These are phyloP conservation scores for Chenopodium quinoa DNA, from an alignment of 148 eudicot genomes.

Conservation along the genomic window DNA sequence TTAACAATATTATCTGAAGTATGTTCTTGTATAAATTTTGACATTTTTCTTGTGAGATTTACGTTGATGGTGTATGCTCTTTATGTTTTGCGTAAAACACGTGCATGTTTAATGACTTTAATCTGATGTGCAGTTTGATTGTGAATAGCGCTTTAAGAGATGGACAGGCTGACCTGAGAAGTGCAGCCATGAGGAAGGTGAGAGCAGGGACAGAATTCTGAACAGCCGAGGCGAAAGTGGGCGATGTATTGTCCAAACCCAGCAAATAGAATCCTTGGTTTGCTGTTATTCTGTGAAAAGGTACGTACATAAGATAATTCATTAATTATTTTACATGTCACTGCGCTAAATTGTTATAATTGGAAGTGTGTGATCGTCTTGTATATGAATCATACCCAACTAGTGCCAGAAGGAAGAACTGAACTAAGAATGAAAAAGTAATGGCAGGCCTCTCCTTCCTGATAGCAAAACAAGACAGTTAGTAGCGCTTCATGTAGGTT, in stretches of 20 bases:
- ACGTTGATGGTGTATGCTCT: not conserved
- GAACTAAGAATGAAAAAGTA: constrained; percentile 56
- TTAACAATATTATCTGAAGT: not conserved
- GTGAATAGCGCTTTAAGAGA: constrained; percentile 16
- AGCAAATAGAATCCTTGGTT: constrained; percentile 97
- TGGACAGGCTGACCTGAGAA: constrained; percentile 50
- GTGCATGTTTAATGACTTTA: constrained; percentile 8
- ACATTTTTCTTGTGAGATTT: not conserved
- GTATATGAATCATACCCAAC: constrained; percentile 54
- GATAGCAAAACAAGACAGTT: constrained; percentile 17
- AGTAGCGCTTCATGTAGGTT: not conserved
- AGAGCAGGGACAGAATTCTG: constrained; percentile 99
- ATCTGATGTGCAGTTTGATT: constrained; percentile 9
- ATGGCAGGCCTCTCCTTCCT: constrained; percentile 97
- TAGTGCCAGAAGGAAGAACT: constrained; percentile 85
- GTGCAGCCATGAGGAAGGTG: constrained; percentile 91
- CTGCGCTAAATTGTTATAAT: not conserved
- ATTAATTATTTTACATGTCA: not conserved
- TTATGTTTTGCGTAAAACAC: not conserved
- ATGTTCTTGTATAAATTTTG: not conserved
- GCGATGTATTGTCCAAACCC: constrained; percentile 95
- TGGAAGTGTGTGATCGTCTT: constrained; percentile 1
- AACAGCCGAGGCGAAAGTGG: constrained; percentile 95
- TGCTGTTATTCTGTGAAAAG: constrained; percentile 72
- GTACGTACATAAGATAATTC: constrained; percentile 18